These are phyloP conservation scores for Macrophomina tecta DNA, from an alignment of 2,329 filamentous ascomycete genomes.

Conservation along the genomic window DNA sequence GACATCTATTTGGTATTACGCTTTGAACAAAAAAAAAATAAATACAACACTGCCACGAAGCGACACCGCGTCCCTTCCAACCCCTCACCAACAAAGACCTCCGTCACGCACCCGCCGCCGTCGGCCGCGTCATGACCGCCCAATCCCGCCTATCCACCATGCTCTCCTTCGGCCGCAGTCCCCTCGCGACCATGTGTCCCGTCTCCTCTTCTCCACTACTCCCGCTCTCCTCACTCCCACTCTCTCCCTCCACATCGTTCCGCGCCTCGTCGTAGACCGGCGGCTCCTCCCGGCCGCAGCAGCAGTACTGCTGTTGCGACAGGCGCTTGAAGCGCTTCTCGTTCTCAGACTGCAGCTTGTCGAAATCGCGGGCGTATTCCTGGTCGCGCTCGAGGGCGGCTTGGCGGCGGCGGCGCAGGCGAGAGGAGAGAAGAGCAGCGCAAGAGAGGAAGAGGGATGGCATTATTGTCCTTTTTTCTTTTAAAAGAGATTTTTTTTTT, in stretches of 20 bases:
- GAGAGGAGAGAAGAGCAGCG: conserved; percentile 2
- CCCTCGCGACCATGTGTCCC: not conserved
- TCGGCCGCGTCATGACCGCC: not conserved
- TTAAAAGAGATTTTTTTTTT: not conserved
- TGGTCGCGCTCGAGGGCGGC: conserved; percentile 5
- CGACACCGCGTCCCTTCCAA: too few relatives aligned
- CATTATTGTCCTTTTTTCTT: not conserved
- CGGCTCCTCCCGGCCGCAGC: too few relatives aligned
- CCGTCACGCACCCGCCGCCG: not conserved
- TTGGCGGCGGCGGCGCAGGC: conserved; percentile 4
- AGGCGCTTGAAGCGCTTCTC: conserved; percentile 19
- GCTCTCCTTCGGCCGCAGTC: not conserved
- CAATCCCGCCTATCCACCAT: conserved; percentile 11
- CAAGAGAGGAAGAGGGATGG: conserved; percentile 12
- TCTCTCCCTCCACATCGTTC: not conserved
- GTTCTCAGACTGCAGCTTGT: conserved; percentile 1
- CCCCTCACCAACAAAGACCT: not conserved
- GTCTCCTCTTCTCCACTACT: not conserved
- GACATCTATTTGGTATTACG: too few relatives aligned
- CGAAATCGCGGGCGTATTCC: conserved; percentile 25
- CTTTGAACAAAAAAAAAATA: too few relatives aligned
- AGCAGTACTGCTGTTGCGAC: not conserved
- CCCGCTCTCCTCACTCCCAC: too few relatives aligned
- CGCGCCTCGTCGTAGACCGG: not conserved
- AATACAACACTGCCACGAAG: too few relatives aligned